A percentile compares a stretch with the other conserved stretches of the same genome.
These are phyloP conservation scores for Bondarzewia mesenterica DNA, from an alignment of 1,284 basidiomycete genomes.

Conservation along the genomic window DNA sequence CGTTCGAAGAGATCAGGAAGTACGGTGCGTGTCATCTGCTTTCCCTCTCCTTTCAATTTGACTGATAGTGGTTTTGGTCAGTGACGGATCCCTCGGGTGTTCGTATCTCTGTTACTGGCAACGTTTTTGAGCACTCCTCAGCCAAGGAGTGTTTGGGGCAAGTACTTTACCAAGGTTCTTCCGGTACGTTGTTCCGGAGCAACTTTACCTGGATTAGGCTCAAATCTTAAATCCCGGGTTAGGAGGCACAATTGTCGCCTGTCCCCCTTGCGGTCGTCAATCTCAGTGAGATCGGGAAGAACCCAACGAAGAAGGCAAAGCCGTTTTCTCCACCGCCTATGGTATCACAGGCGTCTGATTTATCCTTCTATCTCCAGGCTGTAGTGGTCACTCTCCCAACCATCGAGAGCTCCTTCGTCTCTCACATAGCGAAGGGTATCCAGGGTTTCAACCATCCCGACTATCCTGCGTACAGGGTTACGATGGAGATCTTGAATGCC, in stretches of 20 bases:
- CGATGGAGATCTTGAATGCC: slow-evolving; percentile 85
- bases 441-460: slow-evolving; percentile 79
- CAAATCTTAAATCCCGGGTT: neutral
- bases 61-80: slow-evolving; percentile 22
- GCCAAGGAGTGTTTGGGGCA: slow-evolving; percentile 68
- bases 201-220: neutral
- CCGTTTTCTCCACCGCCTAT: neutral
- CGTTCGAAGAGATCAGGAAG: slow-evolving; percentile 68
- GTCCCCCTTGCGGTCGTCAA: slow-evolving; percentile 66
- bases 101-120: slow-evolving; percentile 84
- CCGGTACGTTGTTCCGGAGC: slow-evolving; percentile 36
- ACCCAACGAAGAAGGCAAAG: slow-evolving; percentile 64
- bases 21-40: slow-evolving; percentile 41
- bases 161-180: slow-evolving; percentile 56
- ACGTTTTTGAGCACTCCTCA: slow-evolving; percentile 67
- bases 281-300: slow-evolving; percentile 68
- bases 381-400: slow-evolving; percentile 85
- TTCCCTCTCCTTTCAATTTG: neutral
- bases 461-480: slow-evolving; percentile 79
- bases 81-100: slow-evolving; percentile 77
- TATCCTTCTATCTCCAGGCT: slow-evolving; percentile 53
- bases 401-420: slow-evolving; percentile 90
- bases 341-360: no score
- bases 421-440: slow-evolving; percentile 75
- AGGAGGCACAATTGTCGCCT: slow-evolving; percentile 55